Conservation (phyloP, 441 rosid species). For the Arabidopsis lyrata region DNA sequence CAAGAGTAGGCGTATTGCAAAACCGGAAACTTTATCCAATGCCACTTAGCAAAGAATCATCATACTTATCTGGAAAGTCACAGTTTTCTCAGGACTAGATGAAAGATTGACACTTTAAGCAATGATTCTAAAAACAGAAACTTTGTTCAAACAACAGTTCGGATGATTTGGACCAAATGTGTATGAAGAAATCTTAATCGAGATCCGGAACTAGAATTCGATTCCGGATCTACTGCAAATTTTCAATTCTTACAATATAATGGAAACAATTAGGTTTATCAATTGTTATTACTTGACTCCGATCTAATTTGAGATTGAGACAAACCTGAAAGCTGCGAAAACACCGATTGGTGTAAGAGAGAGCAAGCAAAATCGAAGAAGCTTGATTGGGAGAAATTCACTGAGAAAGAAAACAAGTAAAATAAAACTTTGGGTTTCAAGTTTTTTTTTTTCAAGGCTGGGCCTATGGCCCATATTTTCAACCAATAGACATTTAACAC, state of each 20-base stretch:
- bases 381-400: constrained; percentile 30
- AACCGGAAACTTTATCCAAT: background rate
- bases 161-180: background rate
- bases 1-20: background rate
- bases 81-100: background rate
- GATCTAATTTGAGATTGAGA: constrained; percentile 27
- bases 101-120: constrained; percentile 1
- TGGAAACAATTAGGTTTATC: background rate
- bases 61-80: background rate
- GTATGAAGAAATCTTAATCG: constrained; percentile 8
- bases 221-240: constrained; percentile 28
- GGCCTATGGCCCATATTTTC: constrained; percentile 1
- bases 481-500: background rate
- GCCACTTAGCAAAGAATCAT: background rate
- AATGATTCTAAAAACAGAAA: background rate
- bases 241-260: background rate
- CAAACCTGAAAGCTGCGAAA: constrained; percentile 35
- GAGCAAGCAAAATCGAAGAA: background rate
- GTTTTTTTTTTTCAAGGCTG: background rate
- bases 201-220: background rate
- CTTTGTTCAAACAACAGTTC: background rate
- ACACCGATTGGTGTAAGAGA: constrained; percentile 18
- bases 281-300: background rate
- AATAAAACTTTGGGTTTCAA: background rate
- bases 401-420: background rate